Conservation (phyloP, 805 yeast species). For the Maudiozyma saulgeensis region DNA sequence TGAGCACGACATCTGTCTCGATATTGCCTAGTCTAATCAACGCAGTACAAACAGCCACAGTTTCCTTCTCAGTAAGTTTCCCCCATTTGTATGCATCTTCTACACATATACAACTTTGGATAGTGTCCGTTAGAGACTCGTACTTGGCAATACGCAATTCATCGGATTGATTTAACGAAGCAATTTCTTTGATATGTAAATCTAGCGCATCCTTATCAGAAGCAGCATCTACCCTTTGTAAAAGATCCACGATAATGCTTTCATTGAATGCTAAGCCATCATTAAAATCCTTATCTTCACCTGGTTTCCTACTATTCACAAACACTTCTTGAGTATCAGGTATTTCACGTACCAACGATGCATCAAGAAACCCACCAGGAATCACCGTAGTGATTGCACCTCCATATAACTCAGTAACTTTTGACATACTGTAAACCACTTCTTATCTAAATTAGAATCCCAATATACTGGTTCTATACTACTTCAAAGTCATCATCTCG, state of each 20-base stretch:
- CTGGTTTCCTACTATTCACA: conserved; percentile 35
- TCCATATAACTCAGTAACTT: conserved; percentile 47
- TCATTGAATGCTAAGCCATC: conserved; percentile 36
- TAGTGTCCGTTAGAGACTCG: conserved; percentile 7
- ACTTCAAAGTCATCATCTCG: too few relatives aligned
- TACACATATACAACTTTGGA: conserved; percentile 29
- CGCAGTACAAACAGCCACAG: conserved; percentile 45
- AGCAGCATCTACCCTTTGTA: conserved; percentile 40
- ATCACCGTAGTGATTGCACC: conserved; percentile 62
- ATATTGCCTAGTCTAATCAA: conserved; percentile 43
- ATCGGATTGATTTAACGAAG: conserved; percentile 33
- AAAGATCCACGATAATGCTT: conserved; percentile 54
- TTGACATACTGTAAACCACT: not conserved
- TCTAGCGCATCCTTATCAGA: conserved; percentile 36
- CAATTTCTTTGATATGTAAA: conserved; percentile 49
- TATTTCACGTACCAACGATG: conserved; percentile 65
- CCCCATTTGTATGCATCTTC: conserved; percentile 50
- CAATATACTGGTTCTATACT: too few relatives aligned
- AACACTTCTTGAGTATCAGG: conserved; percentile 95
- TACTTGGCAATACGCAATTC: conserved; percentile 25
- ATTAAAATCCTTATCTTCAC: conserved; percentile 22
- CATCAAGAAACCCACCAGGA: conserved; percentile 62
- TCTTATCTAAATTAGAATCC: not conserved
- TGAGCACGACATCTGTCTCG: conserved; percentile 51
- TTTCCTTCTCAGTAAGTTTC: conserved; percentile 24